phyloP scores from a whole-genome alignment of 2,329 filamentous ascomycete species.

The Emergomyces pasteurianus region DNA sequence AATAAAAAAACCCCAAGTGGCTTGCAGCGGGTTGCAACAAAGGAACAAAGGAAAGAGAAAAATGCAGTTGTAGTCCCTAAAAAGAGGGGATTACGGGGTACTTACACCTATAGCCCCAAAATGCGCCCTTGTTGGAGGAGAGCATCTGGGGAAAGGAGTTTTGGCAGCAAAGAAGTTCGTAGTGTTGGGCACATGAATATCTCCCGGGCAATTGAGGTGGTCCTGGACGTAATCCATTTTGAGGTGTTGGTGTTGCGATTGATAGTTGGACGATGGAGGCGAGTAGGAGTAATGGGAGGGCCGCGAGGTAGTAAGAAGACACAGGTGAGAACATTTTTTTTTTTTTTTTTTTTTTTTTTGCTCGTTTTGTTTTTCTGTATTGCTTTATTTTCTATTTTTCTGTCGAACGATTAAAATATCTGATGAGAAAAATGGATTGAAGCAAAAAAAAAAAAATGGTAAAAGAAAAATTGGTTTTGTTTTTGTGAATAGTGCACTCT shows the following conservation, averaged over 20 bases:
- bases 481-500: no score
- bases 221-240: neutral
- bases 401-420: no score
- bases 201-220: neutral
- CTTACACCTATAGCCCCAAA: neutral
- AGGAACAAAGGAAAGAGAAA: no score
- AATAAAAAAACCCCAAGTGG: no score
- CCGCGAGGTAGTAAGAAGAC: neutral
- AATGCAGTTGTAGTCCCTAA: no score
- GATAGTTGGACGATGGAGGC: neutral
- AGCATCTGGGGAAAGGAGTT: neutral
- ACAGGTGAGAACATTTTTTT: neutral
- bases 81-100: neutral
- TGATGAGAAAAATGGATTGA: no score
- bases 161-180: neutral
- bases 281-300: neutral
- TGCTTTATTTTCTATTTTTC: no score
- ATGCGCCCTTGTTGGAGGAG: neutral
- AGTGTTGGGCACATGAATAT: neutral
- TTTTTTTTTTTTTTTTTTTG: no score
- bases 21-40: no score
- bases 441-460: no score
- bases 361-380: no score
- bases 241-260: neutral
- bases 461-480: no score